Evolutionary conservation across 2,329 filamentous ascomycete species (phyloP), one percentile per base, ranked within the genome.

Genomic region (Balansia obtecta): DNA sequence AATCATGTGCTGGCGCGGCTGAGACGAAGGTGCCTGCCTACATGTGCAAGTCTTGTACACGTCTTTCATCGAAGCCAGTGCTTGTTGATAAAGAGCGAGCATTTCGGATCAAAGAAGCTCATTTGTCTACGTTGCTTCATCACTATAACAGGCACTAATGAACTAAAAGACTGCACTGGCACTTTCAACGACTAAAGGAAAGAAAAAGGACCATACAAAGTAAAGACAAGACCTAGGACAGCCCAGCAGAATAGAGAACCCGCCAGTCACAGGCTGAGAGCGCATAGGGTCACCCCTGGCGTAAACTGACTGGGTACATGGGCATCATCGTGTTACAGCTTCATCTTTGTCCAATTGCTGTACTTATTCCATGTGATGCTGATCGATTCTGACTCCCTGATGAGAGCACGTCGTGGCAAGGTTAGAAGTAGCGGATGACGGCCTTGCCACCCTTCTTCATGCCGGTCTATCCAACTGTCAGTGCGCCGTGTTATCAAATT

Each of bases 341-440:
- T 44, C n/a, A 27, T 27, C 40, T 27, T 27, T 27, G 34, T 44
- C 33, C n/a, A 38, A 37, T 30, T 34, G 33, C 40, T 32, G 6
- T 16, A 27, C 16, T 40, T 22, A 13, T 10, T 15, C 40, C 37
- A 10, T 33, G 38, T 20, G 16, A 48, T 32, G 15, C 27, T 6
- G 12, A 48, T 41, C 34, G 27, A 42, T 12, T 9, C 13, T 27
- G 12, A 22, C 20, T n/a, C n/a, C 46, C 20, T 32, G 38, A 13
- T 22, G 20, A 38, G 20, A 45, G 16, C 22, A 30, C n/a, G 34
- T 32, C 37, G 44, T 48, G 20, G 34, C 45, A 13, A 13, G 15
- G 22, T 58, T 65, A 65, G 57, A 66, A 73, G 62, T 73, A 74
- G 50, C 66, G 70, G 56, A 78, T 65, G 52, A 64, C 61, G 30